Evolutionary conservation across 1,139 yeast genomes (phyloP), one percentile per base, ranked within the genome.

Genomic region (Saccharomycopsis hybrid): DNA sequence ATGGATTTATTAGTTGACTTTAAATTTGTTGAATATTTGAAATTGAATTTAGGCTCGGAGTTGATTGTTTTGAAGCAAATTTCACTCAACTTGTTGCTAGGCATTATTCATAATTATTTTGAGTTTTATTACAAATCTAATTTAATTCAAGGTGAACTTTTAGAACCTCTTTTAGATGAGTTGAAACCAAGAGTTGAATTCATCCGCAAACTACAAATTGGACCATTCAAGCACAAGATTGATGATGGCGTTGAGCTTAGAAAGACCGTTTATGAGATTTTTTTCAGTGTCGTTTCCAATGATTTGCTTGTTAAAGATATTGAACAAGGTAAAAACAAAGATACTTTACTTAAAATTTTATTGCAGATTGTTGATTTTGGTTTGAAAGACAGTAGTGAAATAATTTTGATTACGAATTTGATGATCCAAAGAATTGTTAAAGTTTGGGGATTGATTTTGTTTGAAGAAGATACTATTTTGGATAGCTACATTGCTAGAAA

Each of bases 171-270:
- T 4, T 76, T 74, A 57, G 70, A 69, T 18, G 89, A 85, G 59
- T 71, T 87, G 39, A 67, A 66, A 13, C 71, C 83, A 2, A 78
- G 77, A 56, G 72, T 72, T 30, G 74, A 74, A 48, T 81, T 80
- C 58, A 77, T 85, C 47, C 81, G 82, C 51, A 68, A 74, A 11
- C 82, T 87, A 40, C 85, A 83, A 44, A 85, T 88, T 81, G 96
- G 96, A 0, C 95, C 95, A 0, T 86, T 85, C 69, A 85, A 85
- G 60, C 90, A 85, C 61, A 80, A 81, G 54, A 77, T 85, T 43
- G 96, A 87, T 60, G 85, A 83, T 58, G 95, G 92, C 0, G 69
- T 85, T 44, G 89, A 81, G 55, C 76, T 82, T 52, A 72, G 96
- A 50, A 85, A 85, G 61, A 74, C 85, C 46, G 74, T 86, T 7